Evolutionary conservation across 2,329 filamentous ascomycete species (phyloP), one percentile per base, ranked within the genome.

Genomic region (Lachnellula subtilissima): DNA sequence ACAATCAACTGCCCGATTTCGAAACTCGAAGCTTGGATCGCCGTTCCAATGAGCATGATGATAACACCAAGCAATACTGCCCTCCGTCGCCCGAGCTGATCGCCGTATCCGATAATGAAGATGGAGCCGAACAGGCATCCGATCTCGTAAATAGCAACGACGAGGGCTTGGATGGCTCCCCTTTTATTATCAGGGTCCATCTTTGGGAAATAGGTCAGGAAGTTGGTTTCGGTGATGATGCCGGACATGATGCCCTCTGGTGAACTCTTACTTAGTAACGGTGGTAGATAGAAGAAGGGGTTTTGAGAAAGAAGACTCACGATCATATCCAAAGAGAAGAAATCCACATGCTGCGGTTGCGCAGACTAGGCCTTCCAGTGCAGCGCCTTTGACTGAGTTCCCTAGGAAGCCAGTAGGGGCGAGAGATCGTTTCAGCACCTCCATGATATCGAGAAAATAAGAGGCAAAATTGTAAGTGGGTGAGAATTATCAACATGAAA

Each of bases 1-100:
- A 73, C 77, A 46, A 81, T 75, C 8, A 85, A 66, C 50, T 80
- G 76, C 9, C 71, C 77, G 40, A 86, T 69, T 53, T 84, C 81
- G 63, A 81, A 78, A 2, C 81, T 75, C 4, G 83, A 78, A 56
- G 82, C 78, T 47, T 87, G 74, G 47, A 80, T 76, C 35, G 80
- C 22, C 23, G 23, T 14, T 17, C 23, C 47, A 19, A 49, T 49
- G 2, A 49, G 15, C 47, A 22, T 28, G 32, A 49, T 19, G 15
- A 49, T 19, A n/a, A 17, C n/a, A 3, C 47, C 47, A 8, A 49
- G 19, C 28, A 28, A 25, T 8, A 49, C 28, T 15, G 47, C 47
- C 14, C 19, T n/a, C 15, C 28, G 23, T 15, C 47, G 47, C 5
- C 47, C 47, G 15, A 49, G 23, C 28, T 15, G 28, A 49, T 49